Conservation (phyloP, 345 rosid species). For the Nasturtium officinale region DNA sequence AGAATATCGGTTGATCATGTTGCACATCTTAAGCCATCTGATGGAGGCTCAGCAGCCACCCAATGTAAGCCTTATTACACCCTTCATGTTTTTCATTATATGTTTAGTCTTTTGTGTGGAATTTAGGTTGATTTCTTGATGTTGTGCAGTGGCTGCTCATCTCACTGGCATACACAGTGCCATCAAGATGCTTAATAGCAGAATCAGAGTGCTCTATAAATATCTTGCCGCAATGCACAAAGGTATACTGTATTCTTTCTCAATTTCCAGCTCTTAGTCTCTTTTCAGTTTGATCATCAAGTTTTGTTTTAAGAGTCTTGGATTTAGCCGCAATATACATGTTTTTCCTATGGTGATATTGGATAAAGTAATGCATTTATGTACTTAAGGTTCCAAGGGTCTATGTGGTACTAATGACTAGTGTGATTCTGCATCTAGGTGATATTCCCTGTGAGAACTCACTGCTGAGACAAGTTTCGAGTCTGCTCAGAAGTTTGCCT, state of each 20-base stretch:
- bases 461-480: conserved; percentile 83
- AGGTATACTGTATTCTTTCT: conserved; percentile 50
- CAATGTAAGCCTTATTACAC: conserved; percentile 54
- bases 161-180: conserved; percentile 96
- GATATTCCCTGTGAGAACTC: conserved; percentile 91
- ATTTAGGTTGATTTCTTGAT: conserved; percentile 5
- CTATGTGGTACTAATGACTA: conserved; percentile 12
- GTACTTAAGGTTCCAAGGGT: not conserved
- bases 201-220: conserved; percentile 89
- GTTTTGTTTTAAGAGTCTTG: not conserved
- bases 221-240: conserved; percentile 88
- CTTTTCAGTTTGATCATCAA: not conserved
- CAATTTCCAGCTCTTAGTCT: not conserved
- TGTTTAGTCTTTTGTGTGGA: not conserved
- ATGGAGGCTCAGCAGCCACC: conserved; percentile 94
- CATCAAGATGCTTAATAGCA: conserved; percentile 94
- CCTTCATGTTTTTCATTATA: not conserved
- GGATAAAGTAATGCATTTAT: not conserved
- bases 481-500: conserved; percentile 91
- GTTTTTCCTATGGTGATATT: not conserved
- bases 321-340: not conserved
- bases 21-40: conserved; percentile 98
- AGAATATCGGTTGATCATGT: conserved; percentile 97
- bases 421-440: conserved; percentile 55
- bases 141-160: conserved; percentile 91